Conservation (phyloP, 1,284 basidiomycete species). For the Pascua sp. region DNA sequence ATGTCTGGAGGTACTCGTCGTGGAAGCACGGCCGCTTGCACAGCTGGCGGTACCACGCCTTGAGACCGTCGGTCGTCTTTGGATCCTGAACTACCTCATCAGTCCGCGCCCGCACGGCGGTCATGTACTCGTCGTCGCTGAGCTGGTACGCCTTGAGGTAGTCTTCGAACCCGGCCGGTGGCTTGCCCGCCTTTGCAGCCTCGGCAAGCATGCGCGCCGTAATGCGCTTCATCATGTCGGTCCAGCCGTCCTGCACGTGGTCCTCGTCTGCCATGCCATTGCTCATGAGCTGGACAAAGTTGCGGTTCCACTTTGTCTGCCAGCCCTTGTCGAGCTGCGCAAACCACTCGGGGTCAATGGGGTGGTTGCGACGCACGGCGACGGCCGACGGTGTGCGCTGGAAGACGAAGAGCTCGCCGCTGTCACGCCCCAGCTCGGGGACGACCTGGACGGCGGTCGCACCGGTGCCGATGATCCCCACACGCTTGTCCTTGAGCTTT, state of each 20-base stretch:
- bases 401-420: conserved; percentile 13
- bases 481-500: conserved; percentile 11
- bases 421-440: conserved; percentile 9
- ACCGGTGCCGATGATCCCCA: conserved; percentile 10
- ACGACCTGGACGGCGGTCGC: conserved; percentile 13
- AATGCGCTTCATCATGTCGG: conserved; percentile 9
- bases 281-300: conserved; percentile 11
- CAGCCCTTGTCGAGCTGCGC: conserved; percentile 9
- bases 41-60: conserved; percentile 17
- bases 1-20: conserved; percentile 15
- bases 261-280: conserved; percentile 6
- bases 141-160: conserved; percentile 7
- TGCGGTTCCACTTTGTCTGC: conserved; percentile 12
- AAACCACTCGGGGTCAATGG: conserved; percentile 18
- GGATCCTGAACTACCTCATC: conserved; percentile 13
- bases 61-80: conserved; percentile 8
- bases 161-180: neutral
- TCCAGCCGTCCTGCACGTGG: conserved; percentile 15
- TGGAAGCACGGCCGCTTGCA: conserved; percentile 17
- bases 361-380: conserved; percentile 13
- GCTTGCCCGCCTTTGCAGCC: neutral
- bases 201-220: conserved; percentile 6
- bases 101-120: conserved; percentile 3
- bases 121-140: conserved; percentile 8
- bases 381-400: conserved; percentile 17